These are phyloP conservation scores for Calonectria ilicicola DNA, from an alignment of 2,329 filamentous ascomycete genomes.

Conservation along the genomic window DNA sequence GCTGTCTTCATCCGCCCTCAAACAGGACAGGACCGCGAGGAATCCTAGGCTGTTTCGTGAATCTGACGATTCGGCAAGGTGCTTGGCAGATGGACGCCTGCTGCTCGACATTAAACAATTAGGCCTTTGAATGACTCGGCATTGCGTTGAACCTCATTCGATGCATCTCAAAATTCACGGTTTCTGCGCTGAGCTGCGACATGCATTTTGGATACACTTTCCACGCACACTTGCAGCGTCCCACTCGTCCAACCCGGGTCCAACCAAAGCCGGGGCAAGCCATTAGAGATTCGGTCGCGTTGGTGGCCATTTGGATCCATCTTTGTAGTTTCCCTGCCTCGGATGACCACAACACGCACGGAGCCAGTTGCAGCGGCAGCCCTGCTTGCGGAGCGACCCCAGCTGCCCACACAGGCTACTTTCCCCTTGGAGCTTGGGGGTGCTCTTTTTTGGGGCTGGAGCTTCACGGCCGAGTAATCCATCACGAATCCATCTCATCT, in stretches of 20 bases:
- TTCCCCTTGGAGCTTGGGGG: background rate
- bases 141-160: slow-evolving; percentile 9
- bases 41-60: background rate
- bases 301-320: slow-evolving; percentile 14
- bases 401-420: slow-evolving; percentile 12
- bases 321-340: slow-evolving; percentile 23
- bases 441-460: background rate
- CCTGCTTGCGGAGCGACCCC: slow-evolving; percentile 31
- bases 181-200: background rate
- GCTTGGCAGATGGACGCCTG: background rate
- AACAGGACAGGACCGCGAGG: background rate
- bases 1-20: slow-evolving; percentile 5
- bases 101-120: background rate
- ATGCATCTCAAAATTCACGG: slow-evolving; percentile 17
- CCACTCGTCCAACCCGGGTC: slow-evolving; percentile 8
- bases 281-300: background rate
- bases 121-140: slow-evolving; percentile 4
- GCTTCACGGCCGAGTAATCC: slow-evolving; percentile 2
- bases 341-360: slow-evolving; percentile 1
- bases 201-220: slow-evolving; percentile 1
- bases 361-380: slow-evolving; percentile 13
- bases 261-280: slow-evolving; percentile 14
- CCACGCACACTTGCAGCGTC: slow-evolving; percentile 15
- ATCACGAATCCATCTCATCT: slow-evolving; percentile 12
- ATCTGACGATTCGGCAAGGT: background rate